Conservation (phyloP, 208 protist species). For the Wallacemonas sp. region DNA sequence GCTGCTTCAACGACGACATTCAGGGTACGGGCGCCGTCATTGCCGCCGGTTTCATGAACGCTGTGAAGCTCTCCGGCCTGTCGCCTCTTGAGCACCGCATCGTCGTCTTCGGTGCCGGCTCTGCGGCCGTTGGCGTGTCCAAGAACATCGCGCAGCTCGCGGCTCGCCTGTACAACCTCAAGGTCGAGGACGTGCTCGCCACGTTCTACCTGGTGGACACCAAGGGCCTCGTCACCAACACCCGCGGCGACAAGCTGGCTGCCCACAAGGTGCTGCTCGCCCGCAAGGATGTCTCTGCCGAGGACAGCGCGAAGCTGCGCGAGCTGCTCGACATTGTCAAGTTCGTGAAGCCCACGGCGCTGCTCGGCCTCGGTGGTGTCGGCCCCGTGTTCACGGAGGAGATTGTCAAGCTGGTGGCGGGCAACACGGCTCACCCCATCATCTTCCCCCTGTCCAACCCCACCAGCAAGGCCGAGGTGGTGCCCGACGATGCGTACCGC, state of each 20-base stretch:
- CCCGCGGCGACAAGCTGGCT: constrained; percentile 78
- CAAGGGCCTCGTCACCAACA: constrained; percentile 87
- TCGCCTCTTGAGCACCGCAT: constrained; percentile 65
- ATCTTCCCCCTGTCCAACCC: constrained; percentile 97
- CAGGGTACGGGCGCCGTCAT: constrained; percentile 97
- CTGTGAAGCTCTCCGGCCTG: constrained; percentile 57
- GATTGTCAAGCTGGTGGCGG: constrained; percentile 79
- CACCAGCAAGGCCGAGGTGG: constrained; percentile 88
- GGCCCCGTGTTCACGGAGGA: constrained; percentile 94
- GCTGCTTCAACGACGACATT: constrained; percentile 98
- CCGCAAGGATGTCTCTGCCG: constrained; percentile 75
- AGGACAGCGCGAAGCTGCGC: constrained; percentile 51
- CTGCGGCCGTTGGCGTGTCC: constrained; percentile 94
- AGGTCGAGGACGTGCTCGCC: constrained; percentile 79
- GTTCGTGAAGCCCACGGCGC: constrained; percentile 93
- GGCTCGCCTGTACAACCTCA: constrained; percentile 41
- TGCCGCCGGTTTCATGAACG: constrained; percentile 90
- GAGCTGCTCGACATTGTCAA: constrained; percentile 70
- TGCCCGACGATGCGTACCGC: constrained; percentile 92
- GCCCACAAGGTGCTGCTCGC: constrained; percentile 89
- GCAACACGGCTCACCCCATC: constrained; percentile 87
- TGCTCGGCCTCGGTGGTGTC: constrained; percentile 94
- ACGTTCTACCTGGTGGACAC: constrained; percentile 93
- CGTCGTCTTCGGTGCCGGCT: constrained; percentile 93
- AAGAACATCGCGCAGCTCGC: constrained; percentile 89